Conservation (phyloP, 2,329 filamentous ascomycete species). For the Byssochlamys sp. region DNA sequence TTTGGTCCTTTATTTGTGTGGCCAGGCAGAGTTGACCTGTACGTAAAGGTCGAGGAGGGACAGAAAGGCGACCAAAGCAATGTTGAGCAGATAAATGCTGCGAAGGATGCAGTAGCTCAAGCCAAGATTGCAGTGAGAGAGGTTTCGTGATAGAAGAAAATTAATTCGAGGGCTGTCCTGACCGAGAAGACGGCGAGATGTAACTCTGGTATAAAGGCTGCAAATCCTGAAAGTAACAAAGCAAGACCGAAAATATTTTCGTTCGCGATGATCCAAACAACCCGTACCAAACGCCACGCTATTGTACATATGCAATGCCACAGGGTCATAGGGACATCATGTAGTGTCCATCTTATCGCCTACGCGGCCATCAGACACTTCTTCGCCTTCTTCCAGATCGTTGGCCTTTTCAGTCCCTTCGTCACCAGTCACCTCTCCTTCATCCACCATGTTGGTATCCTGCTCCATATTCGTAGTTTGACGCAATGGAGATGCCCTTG, state of each 20-base stretch:
- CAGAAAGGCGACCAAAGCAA: slow-evolving; percentile 31
- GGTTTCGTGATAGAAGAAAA: slow-evolving; percentile 20
- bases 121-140: slow-evolving; percentile 31
- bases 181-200: not conserved
- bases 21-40: not conserved
- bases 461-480: slow-evolving; percentile 33
- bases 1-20: not conserved
- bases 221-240: not conserved
- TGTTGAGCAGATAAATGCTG: slow-evolving; percentile 32
- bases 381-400: slow-evolving; percentile 42
- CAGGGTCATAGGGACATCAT: slow-evolving; percentile 14
- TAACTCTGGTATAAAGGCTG: not conserved
- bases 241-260: not conserved
- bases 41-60: slow-evolving; percentile 28
- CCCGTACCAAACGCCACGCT: slow-evolving; percentile 7
- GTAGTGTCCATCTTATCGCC: slow-evolving; percentile 60
- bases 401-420: slow-evolving; percentile 27
- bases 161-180: not conserved
- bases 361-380: slow-evolving; percentile 37
- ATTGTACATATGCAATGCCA: slow-evolving; percentile 1
- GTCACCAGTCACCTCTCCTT: slow-evolving; percentile 30
- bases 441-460: slow-evolving; percentile 53
- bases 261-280: not conserved
- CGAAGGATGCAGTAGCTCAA: slow-evolving; percentile 32
- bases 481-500: slow-evolving; percentile 30